Evolutionary conservation across 768 basidiomycete species (phyloP), one percentile per base, ranked within the genome.

Genomic region (Serendipita sp.): DNA sequence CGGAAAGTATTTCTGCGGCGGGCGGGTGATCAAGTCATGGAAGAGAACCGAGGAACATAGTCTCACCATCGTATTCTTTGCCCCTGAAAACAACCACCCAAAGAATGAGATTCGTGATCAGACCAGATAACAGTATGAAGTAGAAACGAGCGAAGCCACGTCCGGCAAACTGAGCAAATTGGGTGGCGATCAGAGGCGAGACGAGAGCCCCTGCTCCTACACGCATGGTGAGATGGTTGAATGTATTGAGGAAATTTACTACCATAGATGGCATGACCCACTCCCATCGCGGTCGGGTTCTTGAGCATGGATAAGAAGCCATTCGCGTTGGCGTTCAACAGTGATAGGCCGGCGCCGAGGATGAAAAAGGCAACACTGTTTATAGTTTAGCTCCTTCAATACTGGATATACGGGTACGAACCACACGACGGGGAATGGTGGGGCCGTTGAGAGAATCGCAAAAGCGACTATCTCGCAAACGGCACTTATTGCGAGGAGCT

Each of bases 291-390:
- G n/a, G 17, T 24, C n/a, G 53, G 30, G 33, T 58, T 58, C 53
- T 58, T 58, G 24, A 58, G 53, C 53, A 58, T 58, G 0, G 53
- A 58, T 31, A 58, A 26, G 53, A 58, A 58, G 20, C 53, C 53
- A 58, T 58, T 58, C 4, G 24, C 53, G 30, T 58, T 13, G 4
- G 53, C 53, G 33, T 58, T 58, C 24, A 58, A 31, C 13, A 58
- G 53, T 9, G 53, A 4, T n/a, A 58, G 33, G 9, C 53, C 53
- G 11, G 17, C 9, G 13, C 53, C 53, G 26, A 58, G 24, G 11
- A 58, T n/a, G 31, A 30, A 58, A 33, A 5, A 58, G 4, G 53
- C 53, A 58, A 58, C 24, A 26, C 53, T 58, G 28, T 3, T 9
- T 9, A 9, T 13, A 9, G 11, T n/a, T 58, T n/a, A 33, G 53